Percentiles rank a stretch among this genome's conserved stretches.
Conservation (phyloP, 768 basidiomycete species). For the Pulveroboletus sp. region DNA sequence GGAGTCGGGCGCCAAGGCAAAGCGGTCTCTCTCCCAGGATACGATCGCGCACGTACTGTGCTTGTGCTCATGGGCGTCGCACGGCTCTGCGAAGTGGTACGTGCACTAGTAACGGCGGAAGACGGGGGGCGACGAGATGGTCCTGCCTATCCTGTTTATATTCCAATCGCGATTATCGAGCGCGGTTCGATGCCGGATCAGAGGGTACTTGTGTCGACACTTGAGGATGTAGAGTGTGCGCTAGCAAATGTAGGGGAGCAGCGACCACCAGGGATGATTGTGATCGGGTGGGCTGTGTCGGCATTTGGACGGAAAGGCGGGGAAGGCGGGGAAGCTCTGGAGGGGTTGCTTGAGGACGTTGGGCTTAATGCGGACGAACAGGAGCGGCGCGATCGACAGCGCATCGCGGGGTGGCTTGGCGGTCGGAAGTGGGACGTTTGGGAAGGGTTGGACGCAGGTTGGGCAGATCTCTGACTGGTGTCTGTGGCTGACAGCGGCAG, state of each 20-base stretch:
- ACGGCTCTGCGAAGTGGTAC: conserved; percentile 65
- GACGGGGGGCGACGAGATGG: conserved; percentile 45
- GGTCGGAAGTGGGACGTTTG: conserved; percentile 52
- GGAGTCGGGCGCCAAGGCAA: conserved; percentile 88
- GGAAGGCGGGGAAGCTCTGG: conserved; percentile 51
- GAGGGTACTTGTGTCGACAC: conserved; percentile 72
- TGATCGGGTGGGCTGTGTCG: conserved; percentile 88
- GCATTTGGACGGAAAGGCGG: conserved; percentile 41
- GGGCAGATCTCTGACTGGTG: conserved; percentile 26
- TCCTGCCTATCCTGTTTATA: conserved; percentile 60
- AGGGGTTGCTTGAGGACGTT: conserved; percentile 63
- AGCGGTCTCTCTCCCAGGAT: conserved; percentile 79
- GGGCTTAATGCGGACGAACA: conserved; percentile 25
- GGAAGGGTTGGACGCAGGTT: conserved; percentile 55
- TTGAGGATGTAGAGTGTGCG: conserved; percentile 64
- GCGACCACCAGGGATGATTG: conserved; percentile 92
- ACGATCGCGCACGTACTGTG: conserved; percentile 75
- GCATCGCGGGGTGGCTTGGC: conserved; percentile 58
- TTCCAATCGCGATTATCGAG: conserved; percentile 92
- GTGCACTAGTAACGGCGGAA: conserved; percentile 42
- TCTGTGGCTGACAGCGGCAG: no score
- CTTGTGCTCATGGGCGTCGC: conserved; percentile 96
- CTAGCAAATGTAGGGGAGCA: conserved; percentile 78
- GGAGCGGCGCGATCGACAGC: conserved; percentile 30
- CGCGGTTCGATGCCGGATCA: conserved; percentile 94